Evolutionary conservation across 148 eudicot species (phyloP).

Genomic region (Rhododendron kiyosumense): DNA sequence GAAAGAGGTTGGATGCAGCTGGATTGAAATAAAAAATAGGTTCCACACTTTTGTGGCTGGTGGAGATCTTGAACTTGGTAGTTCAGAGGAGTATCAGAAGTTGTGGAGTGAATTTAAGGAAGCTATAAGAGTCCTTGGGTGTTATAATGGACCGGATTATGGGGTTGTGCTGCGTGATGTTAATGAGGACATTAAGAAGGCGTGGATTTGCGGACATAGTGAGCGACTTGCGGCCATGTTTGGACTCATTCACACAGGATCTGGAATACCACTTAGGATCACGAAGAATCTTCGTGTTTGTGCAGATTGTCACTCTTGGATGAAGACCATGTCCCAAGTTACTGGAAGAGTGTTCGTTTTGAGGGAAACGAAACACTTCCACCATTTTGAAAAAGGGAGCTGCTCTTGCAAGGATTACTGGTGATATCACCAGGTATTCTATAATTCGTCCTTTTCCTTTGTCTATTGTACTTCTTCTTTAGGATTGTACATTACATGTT

Average conservation of each 20-base stretch:
- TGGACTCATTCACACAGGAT: slow-evolving; percentile 29
- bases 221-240: slow-evolving; percentile 29
- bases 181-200: slow-evolving; percentile 22
- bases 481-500: background rate
- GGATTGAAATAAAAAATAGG: slow-evolving; percentile 30
- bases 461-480: background rate
- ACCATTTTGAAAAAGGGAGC: slow-evolving; percentile 24
- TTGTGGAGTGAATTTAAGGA: background rate
- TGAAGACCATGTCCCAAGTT: slow-evolving; percentile 27
- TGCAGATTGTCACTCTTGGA: slow-evolving; percentile 31
- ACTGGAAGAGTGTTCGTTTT: slow-evolving; percentile 23
- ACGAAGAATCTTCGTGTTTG: slow-evolving; percentile 34
- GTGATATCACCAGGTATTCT: background rate
- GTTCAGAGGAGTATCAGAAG: slow-evolving; percentile 5
- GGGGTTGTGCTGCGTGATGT: slow-evolving; percentile 28
- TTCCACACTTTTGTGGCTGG: slow-evolving; percentile 20
- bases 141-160: slow-evolving; percentile 24
- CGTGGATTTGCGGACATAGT: slow-evolving; percentile 29
- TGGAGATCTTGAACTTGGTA: background rate
- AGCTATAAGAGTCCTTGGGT: slow-evolving; percentile 15
- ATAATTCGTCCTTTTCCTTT: background rate
- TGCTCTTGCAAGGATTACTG: slow-evolving; percentile 37
- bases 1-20: slow-evolving; percentile 37
- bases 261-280: slow-evolving; percentile 23
- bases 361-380: slow-evolving; percentile 34